Evolutionary conservation across 192 early-diverging fungal genomes (phyloP), one percentile per base, ranked within the genome.

Genomic region (Gaertneriomyces sp.): DNA sequence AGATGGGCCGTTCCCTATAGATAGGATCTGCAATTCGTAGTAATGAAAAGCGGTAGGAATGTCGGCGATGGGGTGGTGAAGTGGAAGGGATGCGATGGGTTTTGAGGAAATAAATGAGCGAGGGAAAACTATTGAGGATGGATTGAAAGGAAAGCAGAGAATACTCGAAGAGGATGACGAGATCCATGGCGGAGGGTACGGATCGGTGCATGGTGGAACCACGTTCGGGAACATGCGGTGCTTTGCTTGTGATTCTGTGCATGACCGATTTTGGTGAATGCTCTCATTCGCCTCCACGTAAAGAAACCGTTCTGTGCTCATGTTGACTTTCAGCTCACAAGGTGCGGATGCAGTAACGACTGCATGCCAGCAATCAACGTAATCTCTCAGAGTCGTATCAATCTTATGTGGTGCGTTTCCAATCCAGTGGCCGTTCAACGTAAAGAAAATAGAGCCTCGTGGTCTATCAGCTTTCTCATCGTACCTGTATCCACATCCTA

Each of bases 371-470:
- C 38, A 7, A 4, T 40, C 41, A 7, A 47, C 19, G 60, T 73
- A 79, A 42, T 75, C 62, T 6, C 41, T n/a, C 5, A 55, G 6
- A 16, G 59, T 59, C 25, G 50, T 55, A 7, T 20, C 46, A 9
- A 79, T 60, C 10, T 58, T 46, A 41, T 53, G 14, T 4, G 77
- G 73, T 25, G 74, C 74, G 58, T 79, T 74, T 5, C 73, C 77
- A 42, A 79, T 64, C 73, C 73, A 75, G 7, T 70, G 47, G 1
- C 77, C 77, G 53, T 79, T 79, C 9, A 73, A 53, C 7, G 77
- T 79, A 60, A 75, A 79, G 45, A 79, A 79, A 14, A 79, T 43
- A 44, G 50, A 47, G 9, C 58, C 72, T 10, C 17, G 58, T 63
- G 46, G 16, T 4, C 7, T 43, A 14, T 8, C 38, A 44, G 10